Percentiles rank a stretch among this genome's conserved stretches.
Conservation (phyloP, 306 rosid species). For the Trifolium fragiferum region DNA sequence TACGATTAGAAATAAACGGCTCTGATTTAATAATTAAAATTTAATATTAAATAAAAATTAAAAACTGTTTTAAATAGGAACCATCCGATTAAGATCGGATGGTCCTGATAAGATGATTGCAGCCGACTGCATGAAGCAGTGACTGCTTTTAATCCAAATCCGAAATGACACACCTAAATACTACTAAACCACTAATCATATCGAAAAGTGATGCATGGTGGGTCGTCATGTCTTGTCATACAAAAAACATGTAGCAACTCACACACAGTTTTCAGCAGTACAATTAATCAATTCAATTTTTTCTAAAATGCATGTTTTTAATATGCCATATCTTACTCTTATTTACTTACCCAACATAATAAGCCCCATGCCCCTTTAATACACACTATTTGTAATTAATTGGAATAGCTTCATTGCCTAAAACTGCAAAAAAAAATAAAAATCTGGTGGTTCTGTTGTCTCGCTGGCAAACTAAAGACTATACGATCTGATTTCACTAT, state of each 20-base stretch:
- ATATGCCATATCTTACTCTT: constrained; percentile 6
- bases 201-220: background rate
- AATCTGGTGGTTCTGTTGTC: background rate
- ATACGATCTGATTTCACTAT: background rate
- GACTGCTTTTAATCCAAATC: too few relatives aligned
- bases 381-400: background rate
- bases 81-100: too few relatives aligned
- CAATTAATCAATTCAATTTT: background rate
- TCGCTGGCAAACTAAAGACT: background rate
- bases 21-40: too few relatives aligned
- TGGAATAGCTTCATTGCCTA: background rate
- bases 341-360: background rate
- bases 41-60: too few relatives aligned
- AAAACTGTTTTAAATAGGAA: too few relatives aligned
- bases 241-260: background rate
- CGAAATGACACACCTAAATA: background rate
- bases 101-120: too few relatives aligned
- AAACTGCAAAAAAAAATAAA: background rate
- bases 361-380: background rate
- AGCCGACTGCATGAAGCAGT: too few relatives aligned
- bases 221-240: constrained; percentile 29
- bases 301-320: constrained; percentile 2
- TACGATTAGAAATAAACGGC: too few relatives aligned
- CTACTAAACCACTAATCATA: background rate
- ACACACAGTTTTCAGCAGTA: background rate